Evolutionary conservation across 2,329 filamentous ascomycete genomes (phyloP).

Genomic region (Trichophyton verrucosum): DNA sequence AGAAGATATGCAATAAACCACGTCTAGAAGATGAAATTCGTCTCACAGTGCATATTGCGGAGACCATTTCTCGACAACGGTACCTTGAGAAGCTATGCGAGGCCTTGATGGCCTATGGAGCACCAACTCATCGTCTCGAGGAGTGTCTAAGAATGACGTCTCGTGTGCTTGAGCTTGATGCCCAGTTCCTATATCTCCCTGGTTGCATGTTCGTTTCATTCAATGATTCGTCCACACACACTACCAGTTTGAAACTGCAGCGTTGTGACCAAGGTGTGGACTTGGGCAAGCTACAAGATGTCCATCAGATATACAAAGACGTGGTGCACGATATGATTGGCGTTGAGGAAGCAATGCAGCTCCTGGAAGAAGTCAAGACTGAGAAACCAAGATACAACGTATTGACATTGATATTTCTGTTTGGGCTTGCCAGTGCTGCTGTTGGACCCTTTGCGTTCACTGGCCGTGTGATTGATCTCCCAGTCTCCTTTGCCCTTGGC

Average conservation of each 20-base stretch:
- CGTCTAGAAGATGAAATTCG: conserved; percentile 39
- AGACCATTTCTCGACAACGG: conserved; percentile 63
- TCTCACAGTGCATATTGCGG: conserved; percentile 50
- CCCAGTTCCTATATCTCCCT: conserved; percentile 79
- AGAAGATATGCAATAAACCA: conserved; percentile 10
- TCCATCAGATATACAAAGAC: conserved; percentile 37
- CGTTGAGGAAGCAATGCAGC: conserved; percentile 33
- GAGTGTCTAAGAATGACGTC: conserved; percentile 85
- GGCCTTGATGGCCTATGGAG: conserved; percentile 79
- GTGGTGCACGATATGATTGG: conserved; percentile 36
- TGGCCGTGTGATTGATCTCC: conserved; percentile 64
- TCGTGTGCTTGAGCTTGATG: conserved; percentile 76
- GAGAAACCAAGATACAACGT: conserved; percentile 43
- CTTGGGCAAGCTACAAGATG: conserved; percentile 32
- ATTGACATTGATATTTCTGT: conserved; percentile 49
- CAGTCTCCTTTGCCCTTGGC: conserved; percentile 63
- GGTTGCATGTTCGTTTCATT: conserved; percentile 94
- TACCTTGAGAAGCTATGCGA: conserved; percentile 77
- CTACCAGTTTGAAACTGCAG: conserved; percentile 36
- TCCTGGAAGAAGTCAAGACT: conserved; percentile 44
- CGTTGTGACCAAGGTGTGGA: conserved; percentile 33
- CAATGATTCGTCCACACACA: conserved; percentile 40
- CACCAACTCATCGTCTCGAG: conserved; percentile 80
- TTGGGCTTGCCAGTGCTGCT: conserved; percentile 61
- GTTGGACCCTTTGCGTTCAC: conserved; percentile 73